Percentiles rank a stretch among this genome's conserved stretches.
Conservation (phyloP, 129 eudicot species). For the Artemisia argyi region DNA sequence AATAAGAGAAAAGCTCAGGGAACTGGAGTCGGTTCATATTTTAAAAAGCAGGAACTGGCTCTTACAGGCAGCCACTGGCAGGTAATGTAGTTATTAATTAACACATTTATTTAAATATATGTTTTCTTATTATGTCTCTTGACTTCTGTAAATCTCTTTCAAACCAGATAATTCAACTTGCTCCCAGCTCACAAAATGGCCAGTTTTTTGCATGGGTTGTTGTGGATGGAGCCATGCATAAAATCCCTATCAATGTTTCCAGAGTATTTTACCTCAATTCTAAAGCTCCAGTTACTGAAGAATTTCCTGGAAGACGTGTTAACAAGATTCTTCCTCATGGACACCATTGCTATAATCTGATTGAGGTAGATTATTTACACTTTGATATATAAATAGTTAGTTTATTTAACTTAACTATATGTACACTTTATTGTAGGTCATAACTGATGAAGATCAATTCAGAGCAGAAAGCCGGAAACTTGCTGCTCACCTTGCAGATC, state of each 20-base stretch:
- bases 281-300: conserved; percentile 94
- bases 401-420: conserved; percentile 1
- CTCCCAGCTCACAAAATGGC: conserved; percentile 68
- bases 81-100: conserved; percentile 47
- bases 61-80: conserved; percentile 84
- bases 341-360: conserved; percentile 69
- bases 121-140: background rate
- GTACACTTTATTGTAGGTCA: conserved; percentile 45
- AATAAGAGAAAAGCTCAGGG: conserved; percentile 46
- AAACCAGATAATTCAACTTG: conserved; percentile 83
- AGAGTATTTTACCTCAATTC: conserved; percentile 90
- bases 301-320: conserved; percentile 94
- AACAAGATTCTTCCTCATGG: conserved; percentile 97
- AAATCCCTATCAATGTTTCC: conserved; percentile 77
- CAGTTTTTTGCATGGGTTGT: conserved; percentile 87
- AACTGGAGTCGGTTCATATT: conserved; percentile 79
- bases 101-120: conserved; percentile 3
- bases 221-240: conserved; percentile 80
- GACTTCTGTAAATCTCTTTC: background rate
- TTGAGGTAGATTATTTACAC: conserved; percentile 65
- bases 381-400: background rate
- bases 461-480: conserved; percentile 79
- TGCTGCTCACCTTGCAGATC: conserved; percentile 96
- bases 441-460: conserved; percentile 82
- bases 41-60: conserved; percentile 72